These are phyloP conservation scores for Penicillium concentricum DNA, from an alignment of 2,329 filamentous ascomycete genomes.

Conservation along the genomic window DNA sequence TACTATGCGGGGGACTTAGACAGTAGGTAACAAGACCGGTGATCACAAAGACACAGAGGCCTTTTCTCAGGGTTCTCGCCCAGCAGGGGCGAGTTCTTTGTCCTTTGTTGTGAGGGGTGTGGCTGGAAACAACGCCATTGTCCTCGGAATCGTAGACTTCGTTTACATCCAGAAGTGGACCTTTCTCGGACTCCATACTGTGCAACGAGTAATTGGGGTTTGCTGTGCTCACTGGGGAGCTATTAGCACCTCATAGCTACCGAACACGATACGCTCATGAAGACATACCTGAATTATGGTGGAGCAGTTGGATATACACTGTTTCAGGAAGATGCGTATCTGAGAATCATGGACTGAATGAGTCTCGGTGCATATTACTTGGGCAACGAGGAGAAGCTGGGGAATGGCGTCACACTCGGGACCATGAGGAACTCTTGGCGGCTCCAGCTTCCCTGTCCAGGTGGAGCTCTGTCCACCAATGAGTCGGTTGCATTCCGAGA, in stretches of 20 bases:
- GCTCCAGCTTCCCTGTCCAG: not conserved
- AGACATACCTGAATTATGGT: not conserved
- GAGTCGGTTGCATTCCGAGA: not conserved
- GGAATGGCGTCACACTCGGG: conserved; percentile 4
- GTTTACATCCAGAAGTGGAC: not conserved
- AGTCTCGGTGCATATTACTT: not conserved
- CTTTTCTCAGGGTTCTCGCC: conserved; percentile 2
- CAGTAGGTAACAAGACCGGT: conserved; percentile 11
- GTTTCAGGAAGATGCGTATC: not conserved
- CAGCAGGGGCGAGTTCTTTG: conserved; percentile 11
- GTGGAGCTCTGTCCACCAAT: not conserved
- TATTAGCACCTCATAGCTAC: conserved; percentile 3
- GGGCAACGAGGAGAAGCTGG: not conserved
- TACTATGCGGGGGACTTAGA: conserved; percentile 10
- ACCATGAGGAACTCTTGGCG: not conserved
- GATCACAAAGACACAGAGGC: conserved; percentile 4
- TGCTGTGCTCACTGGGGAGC: conserved; percentile 8
- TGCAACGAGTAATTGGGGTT: conserved; percentile 5
- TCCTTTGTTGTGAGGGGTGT: not conserved
- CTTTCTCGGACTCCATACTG: conserved; percentile 8
- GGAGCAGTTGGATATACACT: not conserved
- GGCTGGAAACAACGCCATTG: conserved; percentile 3
- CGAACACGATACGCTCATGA: not conserved
- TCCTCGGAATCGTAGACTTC: not conserved
- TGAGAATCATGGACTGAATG: not conserved